Evolutionary conservation across 2,329 filamentous ascomycete genomes (phyloP).

Genomic region (Cytospora schulzeri): DNA sequence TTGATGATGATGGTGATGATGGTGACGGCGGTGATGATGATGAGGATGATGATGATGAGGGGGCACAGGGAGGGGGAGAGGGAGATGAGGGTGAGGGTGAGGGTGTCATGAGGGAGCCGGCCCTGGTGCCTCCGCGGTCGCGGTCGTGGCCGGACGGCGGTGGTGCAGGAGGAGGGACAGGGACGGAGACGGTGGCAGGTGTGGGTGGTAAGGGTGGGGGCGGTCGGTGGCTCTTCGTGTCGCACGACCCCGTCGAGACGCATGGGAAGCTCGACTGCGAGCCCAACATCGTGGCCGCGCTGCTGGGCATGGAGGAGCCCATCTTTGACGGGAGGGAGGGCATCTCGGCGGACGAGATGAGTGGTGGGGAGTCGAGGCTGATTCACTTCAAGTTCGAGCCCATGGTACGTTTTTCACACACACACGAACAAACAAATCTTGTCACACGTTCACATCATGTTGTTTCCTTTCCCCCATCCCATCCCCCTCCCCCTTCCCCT

Average conservation of each 20-base stretch:
- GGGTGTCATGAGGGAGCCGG: conserved; percentile 46
- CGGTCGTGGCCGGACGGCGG: not conserved
- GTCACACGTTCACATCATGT: no score
- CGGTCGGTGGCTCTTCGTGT: conserved; percentile 84
- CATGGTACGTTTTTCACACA: conserved; percentile 78
- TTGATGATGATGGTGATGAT: not conserved
- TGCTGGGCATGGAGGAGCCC: conserved; percentile 45
- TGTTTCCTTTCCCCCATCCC: not conserved
- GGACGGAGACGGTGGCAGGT: conserved; percentile 49
- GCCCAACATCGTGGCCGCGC: conserved; percentile 29
- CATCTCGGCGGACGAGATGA: conserved; percentile 28
- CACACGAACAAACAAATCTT: no score
- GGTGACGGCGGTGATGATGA: not conserved
- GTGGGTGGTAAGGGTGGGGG: conserved; percentile 84
- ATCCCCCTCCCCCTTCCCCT: not conserved
- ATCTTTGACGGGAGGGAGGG: conserved; percentile 28
- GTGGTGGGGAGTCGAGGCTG: conserved; percentile 46
- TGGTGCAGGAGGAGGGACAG: no score
- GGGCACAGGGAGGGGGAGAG: not conserved
- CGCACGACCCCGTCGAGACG: conserved; percentile 68
- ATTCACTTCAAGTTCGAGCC: conserved; percentile 93
- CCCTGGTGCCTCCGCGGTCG: conserved; percentile 49
- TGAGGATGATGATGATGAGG: conserved; percentile 27
- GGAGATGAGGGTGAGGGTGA: conserved; percentile 28
- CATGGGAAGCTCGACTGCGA: conserved; percentile 30